Base-by-base conservation (phyloP, 192 early-diverging fungal genomes). In the Podila epicladia region DNA sequence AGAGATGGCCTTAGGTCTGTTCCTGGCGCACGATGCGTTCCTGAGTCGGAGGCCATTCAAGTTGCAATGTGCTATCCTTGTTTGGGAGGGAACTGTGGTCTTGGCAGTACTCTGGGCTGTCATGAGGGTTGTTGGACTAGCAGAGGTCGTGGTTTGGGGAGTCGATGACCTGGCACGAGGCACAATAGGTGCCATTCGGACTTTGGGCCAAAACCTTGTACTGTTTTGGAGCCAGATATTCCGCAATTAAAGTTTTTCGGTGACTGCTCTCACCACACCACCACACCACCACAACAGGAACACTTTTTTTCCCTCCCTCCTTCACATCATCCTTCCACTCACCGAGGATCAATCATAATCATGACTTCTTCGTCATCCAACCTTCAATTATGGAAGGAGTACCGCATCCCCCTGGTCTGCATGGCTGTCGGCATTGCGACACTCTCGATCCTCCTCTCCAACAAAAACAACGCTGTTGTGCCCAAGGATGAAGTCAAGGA, bases 361-460 rank as follows among this genome's bases (percentile, higher is more conserved):
- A 79, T 79, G 76, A 58, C 33, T 24, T 68, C 77, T 7, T 62
- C 76, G 11, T 71, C 77, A 57, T 73, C 77, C 29, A 62, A 55
- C 55, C 62, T 80, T 1, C 77, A 80, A 49, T 62, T 80, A 41
- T 80, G 77, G 77, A 72, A 73, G 67, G 77, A 80, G 71, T 80
- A 80, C 71, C 70, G 77, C 50, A 63, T 80, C 49, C 77, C 77
- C 8, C 35, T 80, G 60, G 77, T 80, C 62, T 80, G 77, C 58
- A 67, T 80, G 66, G 77, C 77, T 50, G 31, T 80, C 24, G 77
- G 71, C 5, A 73, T 80, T 50, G 77, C 77, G 19, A 80, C 76
- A 26, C 76, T 80, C 33, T 73, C 77, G 35, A 61, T 80, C 35
- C 35, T 80, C 17, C 65, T 80, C 20, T 69, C 77, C 58, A 58